phyloP scores from a whole-genome alignment of 2,329 filamentous ascomycete genomes.

The Leptographium procerum region DNA sequence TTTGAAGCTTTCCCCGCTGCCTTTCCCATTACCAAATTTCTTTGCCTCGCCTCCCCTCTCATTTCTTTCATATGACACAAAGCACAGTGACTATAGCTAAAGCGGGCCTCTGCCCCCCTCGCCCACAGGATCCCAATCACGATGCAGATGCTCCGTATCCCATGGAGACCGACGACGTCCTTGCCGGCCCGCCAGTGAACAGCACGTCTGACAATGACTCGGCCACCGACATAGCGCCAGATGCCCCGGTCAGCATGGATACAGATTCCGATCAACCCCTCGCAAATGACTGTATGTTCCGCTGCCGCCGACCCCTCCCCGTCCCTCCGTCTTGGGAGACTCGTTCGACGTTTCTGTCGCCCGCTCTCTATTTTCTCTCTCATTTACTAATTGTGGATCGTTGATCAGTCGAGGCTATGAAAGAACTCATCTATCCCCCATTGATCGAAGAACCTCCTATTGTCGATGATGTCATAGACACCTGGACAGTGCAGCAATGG shows the following conservation, averaged over 20 bases:
- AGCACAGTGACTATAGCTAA: constrained; percentile 8
- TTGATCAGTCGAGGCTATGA: constrained; percentile 66
- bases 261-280: constrained; percentile 34
- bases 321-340: background rate
- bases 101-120: constrained; percentile 17
- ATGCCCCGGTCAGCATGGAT: constrained; percentile 37
- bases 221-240: constrained; percentile 43
- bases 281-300: constrained; percentile 41
- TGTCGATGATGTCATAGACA: constrained; percentile 62
- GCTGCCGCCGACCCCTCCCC: background rate
- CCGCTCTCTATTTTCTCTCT: background rate
- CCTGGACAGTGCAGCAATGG: constrained; percentile 86
- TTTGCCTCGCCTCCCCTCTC: background rate
- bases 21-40: background rate
- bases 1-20: background rate
- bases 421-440: constrained; percentile 63
- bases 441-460: constrained; percentile 66
- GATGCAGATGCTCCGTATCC: constrained; percentile 41
- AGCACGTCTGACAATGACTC: constrained; percentile 35
- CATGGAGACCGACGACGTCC: constrained; percentile 43
- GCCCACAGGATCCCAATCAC: constrained; percentile 29
- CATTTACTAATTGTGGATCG: constrained; percentile 16
- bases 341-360: too few relatives aligned
- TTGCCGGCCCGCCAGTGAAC: constrained; percentile 28
- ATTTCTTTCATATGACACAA: background rate